These are phyloP conservation scores for Fusarium sp. DNA, from an alignment of 2,329 filamentous ascomycete species.

Conservation along the genomic window DNA sequence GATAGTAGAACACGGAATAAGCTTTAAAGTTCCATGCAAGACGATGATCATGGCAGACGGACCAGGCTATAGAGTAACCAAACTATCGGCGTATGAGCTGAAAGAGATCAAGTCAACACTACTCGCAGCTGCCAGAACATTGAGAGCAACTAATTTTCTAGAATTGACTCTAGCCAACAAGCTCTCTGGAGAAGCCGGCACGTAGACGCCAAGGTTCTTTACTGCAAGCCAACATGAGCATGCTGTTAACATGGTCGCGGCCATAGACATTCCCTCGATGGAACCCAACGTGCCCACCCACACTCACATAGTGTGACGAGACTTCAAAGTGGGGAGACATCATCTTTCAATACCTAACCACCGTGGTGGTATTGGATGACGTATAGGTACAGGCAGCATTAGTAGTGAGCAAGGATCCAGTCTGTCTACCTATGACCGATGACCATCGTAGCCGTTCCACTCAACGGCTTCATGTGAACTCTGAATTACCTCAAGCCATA, in stretches of 20 bases:
- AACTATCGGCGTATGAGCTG: background rate
- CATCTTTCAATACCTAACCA: background rate
- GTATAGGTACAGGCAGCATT: background rate
- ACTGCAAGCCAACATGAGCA: background rate
- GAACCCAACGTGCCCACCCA: background rate
- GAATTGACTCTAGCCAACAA: background rate
- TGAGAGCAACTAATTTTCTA: background rate
- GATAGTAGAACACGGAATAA: too few relatives aligned
- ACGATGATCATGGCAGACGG: too few relatives aligned
- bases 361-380: background rate
- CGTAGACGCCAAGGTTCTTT: accelerated
- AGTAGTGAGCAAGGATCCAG: background rate
- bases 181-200: background rate
- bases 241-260: too few relatives aligned
- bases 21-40: too few relatives aligned
- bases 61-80: too few relatives aligned
- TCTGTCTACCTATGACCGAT: background rate
- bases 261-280: background rate
- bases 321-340: background rate
- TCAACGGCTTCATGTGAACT: background rate
- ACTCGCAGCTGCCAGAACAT: too few relatives aligned
- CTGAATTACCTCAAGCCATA: conserved; percentile 10
- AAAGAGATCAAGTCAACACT: too few relatives aligned
- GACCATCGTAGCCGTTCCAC: background rate
- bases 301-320: background rate